Evolutionary conservation across 805 yeast species (phyloP).

Genomic region (Debaryomyces castellii): DNA sequence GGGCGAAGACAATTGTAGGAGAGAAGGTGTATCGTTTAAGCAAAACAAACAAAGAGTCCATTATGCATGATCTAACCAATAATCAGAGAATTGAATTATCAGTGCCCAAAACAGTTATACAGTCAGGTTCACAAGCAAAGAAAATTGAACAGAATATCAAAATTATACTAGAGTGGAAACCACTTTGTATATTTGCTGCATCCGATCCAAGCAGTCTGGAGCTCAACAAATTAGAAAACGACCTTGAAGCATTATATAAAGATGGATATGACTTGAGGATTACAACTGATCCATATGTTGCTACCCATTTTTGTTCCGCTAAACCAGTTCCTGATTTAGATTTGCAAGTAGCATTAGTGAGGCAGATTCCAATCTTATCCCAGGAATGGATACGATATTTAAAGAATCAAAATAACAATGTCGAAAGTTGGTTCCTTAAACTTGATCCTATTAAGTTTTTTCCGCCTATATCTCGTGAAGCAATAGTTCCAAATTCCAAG

Average conservation of each 20-base stretch:
- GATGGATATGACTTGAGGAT: slow-evolving; percentile 19
- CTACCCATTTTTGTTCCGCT: slow-evolving; percentile 22
- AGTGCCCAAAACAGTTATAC: slow-evolving; percentile 3
- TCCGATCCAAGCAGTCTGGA: too few species aligned
- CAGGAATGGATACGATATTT: slow-evolving; percentile 22
- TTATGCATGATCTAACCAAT: slow-evolving; percentile 4
- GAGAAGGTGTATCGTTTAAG: slow-evolving; percentile 11
- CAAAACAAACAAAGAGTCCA: not conserved
- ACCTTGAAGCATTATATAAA: slow-evolving; percentile 4
- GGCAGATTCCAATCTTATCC: slow-evolving; percentile 28
- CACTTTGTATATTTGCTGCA: slow-evolving; percentile 13
- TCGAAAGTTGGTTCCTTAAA: slow-evolving; percentile 21
- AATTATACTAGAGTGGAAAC: slow-evolving; percentile 21
- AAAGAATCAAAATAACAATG: slow-evolving; percentile 8
- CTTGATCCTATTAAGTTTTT: slow-evolving; percentile 11
- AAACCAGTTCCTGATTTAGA: not conserved
- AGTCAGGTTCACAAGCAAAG: not conserved
- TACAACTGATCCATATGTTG: slow-evolving; percentile 13
- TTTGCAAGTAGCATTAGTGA: slow-evolving; percentile 24
- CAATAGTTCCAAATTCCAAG: slow-evolving; percentile 1
- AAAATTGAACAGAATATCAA: slow-evolving; percentile 3
- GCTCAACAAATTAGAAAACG: not conserved
- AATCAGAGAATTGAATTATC: slow-evolving; percentile 3
- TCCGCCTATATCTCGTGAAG: slow-evolving; percentile 7
- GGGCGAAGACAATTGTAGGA: slow-evolving; percentile 31